These are phyloP conservation scores for Hyparrhenia diplandra DNA, from an alignment of 176 grass and related monocot genomes.

Conservation along the genomic window DNA sequence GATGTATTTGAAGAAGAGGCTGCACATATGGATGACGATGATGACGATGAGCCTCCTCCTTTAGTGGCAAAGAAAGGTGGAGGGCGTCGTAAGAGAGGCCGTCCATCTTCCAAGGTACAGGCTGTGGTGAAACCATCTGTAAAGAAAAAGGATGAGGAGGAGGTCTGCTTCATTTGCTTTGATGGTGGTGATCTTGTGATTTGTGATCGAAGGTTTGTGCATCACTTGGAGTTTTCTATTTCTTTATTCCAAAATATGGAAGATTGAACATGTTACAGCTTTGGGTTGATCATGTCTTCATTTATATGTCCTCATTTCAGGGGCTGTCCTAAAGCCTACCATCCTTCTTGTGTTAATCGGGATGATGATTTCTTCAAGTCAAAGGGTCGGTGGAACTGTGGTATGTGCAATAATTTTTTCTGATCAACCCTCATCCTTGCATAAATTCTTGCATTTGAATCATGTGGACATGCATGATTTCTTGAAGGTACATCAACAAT, in stretches of 20 bases:
- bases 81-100: constrained; percentile 65
- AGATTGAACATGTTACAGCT: neutral
- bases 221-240: constrained; percentile 7
- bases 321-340: constrained; percentile 94
- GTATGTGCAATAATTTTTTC: constrained; percentile 47
- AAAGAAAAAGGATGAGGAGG: constrained; percentile 78
- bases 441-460: constrained; percentile 10
- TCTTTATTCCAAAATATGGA: constrained; percentile 4
- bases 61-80: constrained; percentile 45
- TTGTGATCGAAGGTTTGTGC: constrained; percentile 91
- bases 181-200: constrained; percentile 97
- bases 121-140: constrained; percentile 24
- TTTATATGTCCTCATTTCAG: constrained; percentile 31
- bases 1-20: constrained; percentile 39
- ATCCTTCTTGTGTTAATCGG: constrained; percentile 95
- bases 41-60: constrained; percentile 42
- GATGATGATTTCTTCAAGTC: constrained; percentile 91
- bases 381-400: constrained; percentile 96
- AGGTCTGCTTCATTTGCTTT: constrained; percentile 98
- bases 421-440: neutral
- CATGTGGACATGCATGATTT: constrained; percentile 14
- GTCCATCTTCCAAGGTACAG: constrained; percentile 56
- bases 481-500: neutral
- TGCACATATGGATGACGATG: constrained; percentile 35
- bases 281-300: constrained; percentile 21